phyloP scores from a whole-genome alignment of 306 rosid genomes.

The Glycine soja region DNA sequence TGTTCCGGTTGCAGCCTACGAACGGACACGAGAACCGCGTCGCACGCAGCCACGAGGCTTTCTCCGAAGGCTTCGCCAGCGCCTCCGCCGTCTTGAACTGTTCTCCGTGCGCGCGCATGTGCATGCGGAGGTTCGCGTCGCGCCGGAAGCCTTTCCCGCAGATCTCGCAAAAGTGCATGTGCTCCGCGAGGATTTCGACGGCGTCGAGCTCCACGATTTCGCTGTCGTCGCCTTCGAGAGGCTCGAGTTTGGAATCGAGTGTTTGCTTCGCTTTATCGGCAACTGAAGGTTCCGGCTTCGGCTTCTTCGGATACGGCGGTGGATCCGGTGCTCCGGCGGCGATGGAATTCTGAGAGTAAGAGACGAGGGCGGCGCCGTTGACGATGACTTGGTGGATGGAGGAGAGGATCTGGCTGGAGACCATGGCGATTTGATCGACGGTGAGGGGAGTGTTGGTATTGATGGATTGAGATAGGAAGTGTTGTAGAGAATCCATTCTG shows the following conservation, averaged over 20 bases:
- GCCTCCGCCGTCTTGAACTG: slow-evolving; percentile 82
- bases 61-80: slow-evolving; percentile 59
- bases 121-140: slow-evolving; percentile 93
- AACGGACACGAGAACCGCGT: slow-evolving; percentile 81
- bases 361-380: slow-evolving; percentile 69
- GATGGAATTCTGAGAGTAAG: slow-evolving; percentile 44
- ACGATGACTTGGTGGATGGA: slow-evolving; percentile 62
- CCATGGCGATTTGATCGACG: slow-evolving; percentile 54
- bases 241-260: slow-evolving; percentile 49
- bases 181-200: slow-evolving; percentile 75
- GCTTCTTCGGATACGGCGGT: slow-evolving; percentile 8
- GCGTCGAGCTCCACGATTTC: slow-evolving; percentile 87
- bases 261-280: slow-evolving; percentile 17
- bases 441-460: slow-evolving; percentile 48
- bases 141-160: slow-evolving; percentile 96
- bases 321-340: not conserved
- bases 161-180: slow-evolving; percentile 84
- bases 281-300: not conserved
- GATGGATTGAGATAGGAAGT: slow-evolving; percentile 64
- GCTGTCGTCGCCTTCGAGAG: slow-evolving; percentile 43
- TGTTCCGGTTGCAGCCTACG: slow-evolving; percentile 73
- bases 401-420: slow-evolving; percentile 69
- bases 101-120: slow-evolving; percentile 93
- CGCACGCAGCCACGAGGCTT: not conserved
- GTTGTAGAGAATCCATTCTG: slow-evolving; percentile 66